Conservation (phyloP, 441 rosid species). For the Corymbia calophylla region DNA sequence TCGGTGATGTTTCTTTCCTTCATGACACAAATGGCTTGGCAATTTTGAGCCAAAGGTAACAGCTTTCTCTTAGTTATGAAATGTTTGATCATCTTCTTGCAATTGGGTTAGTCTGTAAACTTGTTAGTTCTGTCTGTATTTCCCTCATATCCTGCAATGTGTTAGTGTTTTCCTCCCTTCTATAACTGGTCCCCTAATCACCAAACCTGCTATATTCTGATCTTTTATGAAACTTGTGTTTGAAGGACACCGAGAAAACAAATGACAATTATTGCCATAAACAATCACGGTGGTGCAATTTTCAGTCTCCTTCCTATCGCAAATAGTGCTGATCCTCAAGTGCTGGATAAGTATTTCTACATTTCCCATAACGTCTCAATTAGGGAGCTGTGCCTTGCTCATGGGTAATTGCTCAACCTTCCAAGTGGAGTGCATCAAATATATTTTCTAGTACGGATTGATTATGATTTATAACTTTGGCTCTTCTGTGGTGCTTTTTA, state of each 20-base stretch:
- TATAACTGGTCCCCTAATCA: background rate
- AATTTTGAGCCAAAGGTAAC: constrained; percentile 67
- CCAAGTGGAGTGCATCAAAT: constrained; percentile 1
- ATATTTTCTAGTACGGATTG: background rate
- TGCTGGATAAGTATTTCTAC: constrained; percentile 75
- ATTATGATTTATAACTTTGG: background rate
- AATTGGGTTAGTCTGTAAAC: background rate
- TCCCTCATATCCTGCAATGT: background rate
- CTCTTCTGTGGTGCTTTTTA: background rate
- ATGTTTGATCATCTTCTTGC: background rate
- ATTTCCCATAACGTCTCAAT: constrained; percentile 83
- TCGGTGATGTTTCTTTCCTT: constrained; percentile 96
- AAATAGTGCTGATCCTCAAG: constrained; percentile 51
- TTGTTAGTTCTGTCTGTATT: background rate
- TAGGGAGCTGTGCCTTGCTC: constrained; percentile 66
- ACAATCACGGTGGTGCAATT: constrained; percentile 97
- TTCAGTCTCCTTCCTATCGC: constrained; percentile 97
- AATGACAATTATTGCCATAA: constrained; percentile 76
- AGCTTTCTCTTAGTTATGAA: background rate
- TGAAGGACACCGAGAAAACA: constrained; percentile 72
- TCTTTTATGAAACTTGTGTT: constrained; percentile 9
- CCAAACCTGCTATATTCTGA: background rate
- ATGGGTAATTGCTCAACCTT: constrained; percentile 52
- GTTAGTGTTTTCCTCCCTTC: background rate
- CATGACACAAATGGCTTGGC: constrained; percentile 98